Evolutionary conservation across 2,329 filamentous ascomycete genomes (phyloP).

Genomic region (Elsinoe perseae): DNA sequence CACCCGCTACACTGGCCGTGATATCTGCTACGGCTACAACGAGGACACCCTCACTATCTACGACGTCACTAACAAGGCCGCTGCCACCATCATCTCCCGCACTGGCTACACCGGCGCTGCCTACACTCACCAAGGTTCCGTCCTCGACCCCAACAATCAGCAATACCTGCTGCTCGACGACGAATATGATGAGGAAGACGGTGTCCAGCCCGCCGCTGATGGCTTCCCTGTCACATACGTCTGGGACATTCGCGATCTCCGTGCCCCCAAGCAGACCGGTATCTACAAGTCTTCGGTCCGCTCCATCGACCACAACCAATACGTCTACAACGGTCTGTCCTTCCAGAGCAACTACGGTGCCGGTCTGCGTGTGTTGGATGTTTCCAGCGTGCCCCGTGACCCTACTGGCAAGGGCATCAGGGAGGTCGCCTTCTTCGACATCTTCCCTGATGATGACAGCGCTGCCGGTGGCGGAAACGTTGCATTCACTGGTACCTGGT

Average conservation of each 20-base stretch:
- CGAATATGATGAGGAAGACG: conserved; percentile 45
- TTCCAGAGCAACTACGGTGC: conserved; percentile 35
- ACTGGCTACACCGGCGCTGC: conserved; percentile 42
- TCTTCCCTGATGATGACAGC: conserved; percentile 45
- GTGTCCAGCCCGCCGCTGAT: conserved; percentile 35
- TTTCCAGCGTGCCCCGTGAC: conserved; percentile 33
- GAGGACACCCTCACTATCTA: conserved; percentile 39
- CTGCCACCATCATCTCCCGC: conserved; percentile 38
- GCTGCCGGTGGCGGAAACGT: conserved; percentile 31
- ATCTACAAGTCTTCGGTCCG: conserved; percentile 31
- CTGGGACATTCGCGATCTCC: conserved; percentile 42
- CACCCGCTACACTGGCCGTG: conserved; percentile 36
- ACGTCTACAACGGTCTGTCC: conserved; percentile 31
- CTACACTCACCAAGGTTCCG: conserved; percentile 50
- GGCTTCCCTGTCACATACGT: conserved; percentile 43
- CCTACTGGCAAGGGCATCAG: conserved; percentile 41
- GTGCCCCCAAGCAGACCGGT: conserved; percentile 36
- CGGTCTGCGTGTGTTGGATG: conserved; percentile 31
- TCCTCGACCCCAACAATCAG: conserved; percentile 40
- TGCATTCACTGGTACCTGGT: conserved; percentile 39
- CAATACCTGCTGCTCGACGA: conserved; percentile 47
- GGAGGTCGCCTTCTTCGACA: conserved; percentile 45
- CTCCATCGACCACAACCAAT: conserved; percentile 39
- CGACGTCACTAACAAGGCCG: conserved; percentile 40
- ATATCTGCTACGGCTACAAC: conserved; percentile 49